Conservation (phyloP, 129 eudicot species). For the Heracleum sosnowskyi region DNA sequence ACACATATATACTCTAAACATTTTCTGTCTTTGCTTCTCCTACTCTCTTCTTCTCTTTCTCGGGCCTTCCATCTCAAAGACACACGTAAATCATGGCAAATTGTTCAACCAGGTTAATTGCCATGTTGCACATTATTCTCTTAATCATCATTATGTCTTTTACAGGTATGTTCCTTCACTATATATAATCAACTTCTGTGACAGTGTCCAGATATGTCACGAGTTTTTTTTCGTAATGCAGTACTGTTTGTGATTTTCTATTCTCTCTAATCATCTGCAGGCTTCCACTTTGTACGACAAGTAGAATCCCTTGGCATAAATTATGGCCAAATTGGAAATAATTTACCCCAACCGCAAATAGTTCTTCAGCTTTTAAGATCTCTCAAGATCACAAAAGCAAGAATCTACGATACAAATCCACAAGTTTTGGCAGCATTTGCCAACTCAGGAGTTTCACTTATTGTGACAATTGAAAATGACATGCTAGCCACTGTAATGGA, state of each 20-base stretch:
- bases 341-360: conserved; percentile 65
- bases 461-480: conserved; percentile 69
- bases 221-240: not conserved
- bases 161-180: conserved; percentile 22
- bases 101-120: conserved; percentile 5
- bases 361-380: conserved; percentile 56
- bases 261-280: conserved; percentile 14
- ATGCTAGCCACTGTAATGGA: conserved; percentile 47
- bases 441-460: conserved; percentile 52
- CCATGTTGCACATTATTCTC: conserved; percentile 22
- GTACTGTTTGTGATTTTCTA: not conserved
- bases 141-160: conserved; percentile 18
- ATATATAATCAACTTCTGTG: not conserved
- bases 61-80: not conserved
- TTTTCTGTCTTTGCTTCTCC: not conserved
- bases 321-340: conserved; percentile 80
- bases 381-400: conserved; percentile 43
- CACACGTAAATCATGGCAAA: not conserved
- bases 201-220: not conserved
- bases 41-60: not conserved
- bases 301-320: conserved; percentile 74
- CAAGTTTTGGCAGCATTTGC: conserved; percentile 64
- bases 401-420: conserved; percentile 94
- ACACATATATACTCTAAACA: not conserved
- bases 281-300: conserved; percentile 22